Base-by-base conservation (phyloP, 2,329 filamentous ascomycete genomes). In the Xylaria polymorpha region DNA sequence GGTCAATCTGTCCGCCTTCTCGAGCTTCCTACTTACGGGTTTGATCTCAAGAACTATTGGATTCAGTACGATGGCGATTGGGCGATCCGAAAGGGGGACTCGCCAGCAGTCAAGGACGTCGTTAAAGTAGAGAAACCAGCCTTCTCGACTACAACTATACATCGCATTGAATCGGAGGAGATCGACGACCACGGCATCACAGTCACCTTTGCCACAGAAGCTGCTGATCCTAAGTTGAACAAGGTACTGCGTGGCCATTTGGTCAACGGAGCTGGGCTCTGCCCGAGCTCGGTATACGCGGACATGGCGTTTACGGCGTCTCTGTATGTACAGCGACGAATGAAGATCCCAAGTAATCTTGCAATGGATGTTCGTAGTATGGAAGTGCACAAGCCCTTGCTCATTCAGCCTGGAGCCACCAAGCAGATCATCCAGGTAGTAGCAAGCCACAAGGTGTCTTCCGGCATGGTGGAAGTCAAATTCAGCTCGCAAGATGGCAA, bases 231-330 rank as follows among this genome's bases (percentile, higher is more conserved):
- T 15, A 29, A 46, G 25, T 37, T 70, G 1, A 8, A n/a, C 25
- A 20, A 60, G 15, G 71, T 46, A 67, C 73, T 79, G 12, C 67
- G 72, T 18, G 75, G 77, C 4, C 79, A 81, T 71, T 73, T 74
- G 29, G 77, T 80, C 64, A 81, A 80, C 56, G 74, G 74, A 29
- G 70, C 73, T 43, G 70, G 73, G 2, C 73, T 81, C 9, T 77
- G 72, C 29, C 75, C 79, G 7, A 75, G 74, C 9, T 75, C 76
- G 4, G 69, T 80, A 8, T 78, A 79, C 61, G 74, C 76, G 0
- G 78, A 80, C 51, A 79, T 80, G 75, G 79, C 77, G 10, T 67
- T 73, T 22, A 74, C 74, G 0, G 67, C 79, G 8, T 80, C 77
- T 1, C 60, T 70, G 14, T 78, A 80, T 66, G 55, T 79, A 4